Evolutionary conservation across 2,329 filamentous ascomycete genomes (phyloP).

Genomic region (Microcyclosporella mali): DNA sequence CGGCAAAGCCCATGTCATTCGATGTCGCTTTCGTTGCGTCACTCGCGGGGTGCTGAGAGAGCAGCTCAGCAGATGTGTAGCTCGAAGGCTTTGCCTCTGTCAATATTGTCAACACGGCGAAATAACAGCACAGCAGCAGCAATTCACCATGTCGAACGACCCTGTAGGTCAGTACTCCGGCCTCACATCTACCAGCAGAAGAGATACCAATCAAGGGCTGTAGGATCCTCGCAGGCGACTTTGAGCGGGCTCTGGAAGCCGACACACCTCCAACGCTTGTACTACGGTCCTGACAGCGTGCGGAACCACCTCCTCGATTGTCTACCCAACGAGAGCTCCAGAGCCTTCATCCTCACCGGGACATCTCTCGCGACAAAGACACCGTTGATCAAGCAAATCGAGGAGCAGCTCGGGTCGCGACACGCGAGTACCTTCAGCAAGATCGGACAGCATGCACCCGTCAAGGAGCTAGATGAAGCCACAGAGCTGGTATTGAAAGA

Average conservation of each 20-base stretch:
- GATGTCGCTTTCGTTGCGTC: conserved; percentile 2
- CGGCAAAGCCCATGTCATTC: no score
- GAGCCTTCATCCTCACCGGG: conserved; percentile 54
- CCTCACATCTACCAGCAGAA: conserved; percentile 9
- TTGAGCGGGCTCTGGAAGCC: conserved; percentile 48
- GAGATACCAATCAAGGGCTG: conserved; percentile 34
- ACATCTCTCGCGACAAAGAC: conserved; percentile 50
- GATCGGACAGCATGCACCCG: conserved; percentile 51
- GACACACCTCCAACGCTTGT: conserved; percentile 44
- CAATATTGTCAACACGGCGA: background rate
- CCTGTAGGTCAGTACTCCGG: conserved; percentile 18
- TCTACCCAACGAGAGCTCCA: conserved; percentile 41
- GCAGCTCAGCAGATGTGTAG: background rate
- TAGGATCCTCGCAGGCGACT: conserved; percentile 39
- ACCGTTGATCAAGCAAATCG: conserved; percentile 46
- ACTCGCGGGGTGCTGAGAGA: conserved; percentile 1
- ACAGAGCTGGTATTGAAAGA: conserved; percentile 43
- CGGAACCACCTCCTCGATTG: conserved; percentile 41
- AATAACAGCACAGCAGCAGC: background rate
- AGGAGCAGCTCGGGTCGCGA: conserved; percentile 44
- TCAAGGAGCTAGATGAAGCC: conserved; percentile 50
- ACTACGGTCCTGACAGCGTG: conserved; percentile 47
- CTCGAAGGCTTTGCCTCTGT: no score
- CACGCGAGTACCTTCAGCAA: conserved; percentile 52
- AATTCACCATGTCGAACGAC: conserved; percentile 2